Conservation (phyloP, 2,329 filamentous ascomycete species). For the Emericellopsis cladophorae region DNA sequence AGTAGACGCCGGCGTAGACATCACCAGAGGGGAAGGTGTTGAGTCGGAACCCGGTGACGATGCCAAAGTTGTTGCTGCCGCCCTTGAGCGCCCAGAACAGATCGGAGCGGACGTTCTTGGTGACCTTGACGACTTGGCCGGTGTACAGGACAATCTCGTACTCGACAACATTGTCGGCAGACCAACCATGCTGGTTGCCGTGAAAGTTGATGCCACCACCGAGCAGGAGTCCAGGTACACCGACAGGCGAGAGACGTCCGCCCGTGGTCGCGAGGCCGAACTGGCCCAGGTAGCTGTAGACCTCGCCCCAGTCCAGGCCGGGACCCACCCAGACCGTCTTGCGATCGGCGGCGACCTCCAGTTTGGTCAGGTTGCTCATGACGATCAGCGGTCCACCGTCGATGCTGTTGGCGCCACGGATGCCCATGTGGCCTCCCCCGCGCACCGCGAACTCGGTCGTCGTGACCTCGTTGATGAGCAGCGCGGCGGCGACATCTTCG, state of each 20-base stretch:
- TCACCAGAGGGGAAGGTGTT: conserved; percentile 13
- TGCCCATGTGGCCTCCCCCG: not conserved
- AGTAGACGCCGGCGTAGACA: conserved; percentile 23
- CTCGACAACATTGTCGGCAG: not conserved
- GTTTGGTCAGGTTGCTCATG: not conserved
- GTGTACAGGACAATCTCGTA: conserved; percentile 18
- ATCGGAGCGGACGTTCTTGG: conserved; percentile 15
- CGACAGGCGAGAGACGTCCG: conserved; percentile 23
- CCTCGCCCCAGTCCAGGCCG: conserved; percentile 27
- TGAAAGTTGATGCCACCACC: not conserved
- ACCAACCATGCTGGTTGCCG: not conserved
- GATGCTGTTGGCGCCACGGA: not conserved
- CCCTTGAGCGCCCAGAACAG: conserved; percentile 22
- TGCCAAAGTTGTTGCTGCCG: conserved; percentile 20
- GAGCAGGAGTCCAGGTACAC: conserved; percentile 1
- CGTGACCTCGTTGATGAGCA: not conserved
- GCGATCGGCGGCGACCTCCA: not conserved
- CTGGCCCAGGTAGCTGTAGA: conserved; percentile 12
- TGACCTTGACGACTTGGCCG: conserved; percentile 24
- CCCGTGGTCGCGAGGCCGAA: conserved; percentile 26
- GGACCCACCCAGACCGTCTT: conserved; percentile 10
- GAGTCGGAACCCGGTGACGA: conserved; percentile 19
- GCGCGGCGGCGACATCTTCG: not conserved
- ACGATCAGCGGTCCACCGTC: not conserved
- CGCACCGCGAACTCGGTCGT: not conserved